phyloP scores from a whole-genome alignment of 2,329 filamentous ascomycete genomes.

The Cladophialophora carrionii region DNA sequence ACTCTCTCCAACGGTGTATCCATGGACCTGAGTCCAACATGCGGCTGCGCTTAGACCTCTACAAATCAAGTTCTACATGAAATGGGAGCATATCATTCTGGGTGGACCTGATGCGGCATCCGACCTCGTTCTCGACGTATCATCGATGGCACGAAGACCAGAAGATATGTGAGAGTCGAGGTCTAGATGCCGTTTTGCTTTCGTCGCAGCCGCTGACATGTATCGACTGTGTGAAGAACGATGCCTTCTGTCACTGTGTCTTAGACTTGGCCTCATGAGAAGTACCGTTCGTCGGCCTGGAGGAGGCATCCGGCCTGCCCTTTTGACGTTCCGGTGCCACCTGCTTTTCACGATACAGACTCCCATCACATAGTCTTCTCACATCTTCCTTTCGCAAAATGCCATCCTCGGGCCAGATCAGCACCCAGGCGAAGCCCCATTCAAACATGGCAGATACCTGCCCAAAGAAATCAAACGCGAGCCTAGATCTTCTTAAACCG shows the following conservation, averaged over 20 bases:
- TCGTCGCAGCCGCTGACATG: not conserved
- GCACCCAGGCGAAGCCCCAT: constrained; percentile 39
- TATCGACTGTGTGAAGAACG: not conserved
- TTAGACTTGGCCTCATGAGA: not conserved
- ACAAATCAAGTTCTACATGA: not conserved
- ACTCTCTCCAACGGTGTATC: not conserved
- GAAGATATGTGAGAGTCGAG: not conserved
- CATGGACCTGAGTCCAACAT: not conserved
- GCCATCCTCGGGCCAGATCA: constrained; percentile 41
- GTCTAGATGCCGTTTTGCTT: not conserved
- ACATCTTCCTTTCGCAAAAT: constrained; percentile 42
- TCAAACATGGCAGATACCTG: constrained; percentile 50
- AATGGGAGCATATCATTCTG: not conserved
- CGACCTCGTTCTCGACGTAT: not conserved
- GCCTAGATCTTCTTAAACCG: constrained; percentile 16
- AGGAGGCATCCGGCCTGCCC: not conserved
- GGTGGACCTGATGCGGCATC: not conserved
- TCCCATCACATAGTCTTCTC: constrained; percentile 39
- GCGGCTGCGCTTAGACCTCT: not conserved
- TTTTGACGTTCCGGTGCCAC: constrained; percentile 2
- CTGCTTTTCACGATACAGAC: constrained; percentile 18
- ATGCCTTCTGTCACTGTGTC: constrained; percentile 2
- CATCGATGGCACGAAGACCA: not conserved
- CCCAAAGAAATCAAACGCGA: constrained; percentile 36
- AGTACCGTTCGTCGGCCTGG: not conserved